phyloP scores from a whole-genome alignment of 257 asterid species.

The Primulina tabacum region DNA sequence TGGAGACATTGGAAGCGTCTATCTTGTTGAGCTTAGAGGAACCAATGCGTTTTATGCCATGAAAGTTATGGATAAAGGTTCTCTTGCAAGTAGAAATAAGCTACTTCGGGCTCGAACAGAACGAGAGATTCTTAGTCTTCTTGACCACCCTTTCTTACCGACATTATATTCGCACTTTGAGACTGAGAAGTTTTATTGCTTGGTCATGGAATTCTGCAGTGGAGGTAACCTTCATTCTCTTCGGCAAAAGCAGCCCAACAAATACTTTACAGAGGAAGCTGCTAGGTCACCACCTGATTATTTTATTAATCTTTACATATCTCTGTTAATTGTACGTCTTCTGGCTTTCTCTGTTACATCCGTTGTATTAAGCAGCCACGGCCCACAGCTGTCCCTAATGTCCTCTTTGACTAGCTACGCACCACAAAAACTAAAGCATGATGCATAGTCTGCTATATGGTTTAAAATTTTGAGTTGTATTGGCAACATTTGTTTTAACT shows the following conservation, averaged over 20 bases:
- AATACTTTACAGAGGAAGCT: constrained; percentile 80
- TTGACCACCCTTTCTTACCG: constrained; percentile 87
- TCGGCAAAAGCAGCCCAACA: constrained; percentile 81
- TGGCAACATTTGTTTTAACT: too few relatives aligned
- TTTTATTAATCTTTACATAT: too few relatives aligned
- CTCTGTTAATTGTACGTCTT: too few relatives aligned
- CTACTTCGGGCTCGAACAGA: constrained; percentile 75
- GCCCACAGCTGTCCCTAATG: too few relatives aligned
- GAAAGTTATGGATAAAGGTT: constrained; percentile 88
- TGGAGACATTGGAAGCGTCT: constrained; percentile 91
- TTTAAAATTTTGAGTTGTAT: too few relatives aligned
- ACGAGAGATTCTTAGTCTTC: constrained; percentile 74
- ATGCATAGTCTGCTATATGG: too few relatives aligned
- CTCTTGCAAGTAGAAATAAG: constrained; percentile 73
- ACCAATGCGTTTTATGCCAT: constrained; percentile 65
- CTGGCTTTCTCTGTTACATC: too few relatives aligned
- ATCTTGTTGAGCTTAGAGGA: constrained; percentile 74
- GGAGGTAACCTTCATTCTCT: constrained; percentile 89
- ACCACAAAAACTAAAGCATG: too few relatives aligned
- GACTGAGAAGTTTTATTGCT: constrained; percentile 74
- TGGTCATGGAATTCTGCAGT: constrained; percentile 85
- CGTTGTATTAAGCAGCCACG: too few relatives aligned
- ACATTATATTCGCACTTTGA: constrained; percentile 72
- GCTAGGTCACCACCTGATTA: constrained; percentile 35
- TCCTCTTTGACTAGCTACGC: too few relatives aligned